Evolutionary conservation across 371 early-diverging fungal species (phyloP).

Genomic region (Mortierella sp.): DNA sequence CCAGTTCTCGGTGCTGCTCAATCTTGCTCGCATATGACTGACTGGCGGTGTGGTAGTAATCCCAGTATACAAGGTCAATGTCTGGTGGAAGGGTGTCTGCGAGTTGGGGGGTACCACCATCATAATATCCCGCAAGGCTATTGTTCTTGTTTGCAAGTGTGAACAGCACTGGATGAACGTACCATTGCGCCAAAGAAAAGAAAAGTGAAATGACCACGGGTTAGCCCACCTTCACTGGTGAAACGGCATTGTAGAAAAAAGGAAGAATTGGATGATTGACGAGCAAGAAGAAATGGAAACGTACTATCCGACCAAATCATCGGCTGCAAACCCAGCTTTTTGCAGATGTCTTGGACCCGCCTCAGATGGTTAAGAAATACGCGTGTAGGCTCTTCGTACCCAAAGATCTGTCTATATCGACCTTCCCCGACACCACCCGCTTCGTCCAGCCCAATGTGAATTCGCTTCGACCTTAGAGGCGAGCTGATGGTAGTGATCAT

Average conservation of each 20-base stretch:
- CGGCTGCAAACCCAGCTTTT: constrained; percentile 67
- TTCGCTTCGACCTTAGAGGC: constrained; percentile 79
- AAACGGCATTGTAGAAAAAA: too few relatives aligned
- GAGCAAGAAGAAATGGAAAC: constrained; percentile 17
- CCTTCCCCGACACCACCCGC: constrained; percentile 87
- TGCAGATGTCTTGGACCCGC: constrained; percentile 78
- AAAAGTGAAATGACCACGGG: not conserved
- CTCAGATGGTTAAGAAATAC: constrained; percentile 83
- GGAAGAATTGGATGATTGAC: not conserved
- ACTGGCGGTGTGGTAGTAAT: constrained; percentile 82
- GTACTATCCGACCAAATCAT: constrained; percentile 92
- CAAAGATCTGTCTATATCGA: constrained; percentile 78
- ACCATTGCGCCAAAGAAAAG: not conserved
- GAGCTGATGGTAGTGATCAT: constrained; percentile 71
- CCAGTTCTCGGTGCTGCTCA: constrained; percentile 83
- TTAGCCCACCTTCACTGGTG: not conserved
- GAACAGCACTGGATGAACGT: constrained; percentile 62
- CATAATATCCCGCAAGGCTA: constrained; percentile 83
- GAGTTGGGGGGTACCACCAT: constrained; percentile 67
- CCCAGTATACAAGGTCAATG: constrained; percentile 87
- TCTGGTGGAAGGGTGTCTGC: constrained; percentile 71
- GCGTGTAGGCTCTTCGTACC: constrained; percentile 74
- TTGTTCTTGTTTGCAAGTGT: constrained; percentile 80
- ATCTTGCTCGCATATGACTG: constrained; percentile 80
- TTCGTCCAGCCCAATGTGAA: constrained; percentile 92